phyloP scores from a whole-genome alignment of 768 basidiomycete species.

The Leccinum broughii region DNA sequence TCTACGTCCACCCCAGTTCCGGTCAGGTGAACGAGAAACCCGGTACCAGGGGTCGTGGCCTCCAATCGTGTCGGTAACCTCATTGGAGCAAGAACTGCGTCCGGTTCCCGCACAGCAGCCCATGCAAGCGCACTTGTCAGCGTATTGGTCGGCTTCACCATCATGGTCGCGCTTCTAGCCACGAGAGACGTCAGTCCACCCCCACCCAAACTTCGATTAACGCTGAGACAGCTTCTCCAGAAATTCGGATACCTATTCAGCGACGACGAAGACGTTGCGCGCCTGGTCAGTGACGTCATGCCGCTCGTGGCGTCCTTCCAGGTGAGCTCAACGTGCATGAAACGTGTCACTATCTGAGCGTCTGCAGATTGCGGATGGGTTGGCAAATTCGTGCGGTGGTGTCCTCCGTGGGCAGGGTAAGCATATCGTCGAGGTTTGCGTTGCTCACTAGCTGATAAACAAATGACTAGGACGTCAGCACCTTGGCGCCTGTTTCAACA shows the following conservation, averaged over 20 bases:
- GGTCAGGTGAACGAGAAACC: background rate
- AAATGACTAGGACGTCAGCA: slow-evolving; percentile 51
- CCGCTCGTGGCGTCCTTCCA: slow-evolving; percentile 58
- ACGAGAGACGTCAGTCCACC: slow-evolving; percentile 51
- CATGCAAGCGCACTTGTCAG: slow-evolving; percentile 67
- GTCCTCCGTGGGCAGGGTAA: slow-evolving; percentile 49
- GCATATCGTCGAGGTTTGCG: background rate
- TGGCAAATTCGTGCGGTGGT: slow-evolving; percentile 52
- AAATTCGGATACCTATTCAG: slow-evolving; percentile 70
- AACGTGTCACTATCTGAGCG: background rate
- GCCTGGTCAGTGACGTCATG: slow-evolving; percentile 50
- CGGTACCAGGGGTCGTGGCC: slow-evolving; percentile 57
- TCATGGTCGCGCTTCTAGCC: slow-evolving; percentile 61
- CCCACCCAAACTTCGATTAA: background rate
- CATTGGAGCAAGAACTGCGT: slow-evolving; percentile 57
- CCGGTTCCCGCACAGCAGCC: slow-evolving; percentile 55
- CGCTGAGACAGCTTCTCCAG: slow-evolving; percentile 24
- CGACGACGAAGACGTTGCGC: slow-evolving; percentile 55
- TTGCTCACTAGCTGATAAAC: slow-evolving; percentile 5
- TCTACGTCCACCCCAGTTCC: background rate
- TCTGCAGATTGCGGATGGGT: slow-evolving; percentile 47
- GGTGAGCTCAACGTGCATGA: slow-evolving; percentile 23
- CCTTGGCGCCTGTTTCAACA: slow-evolving; percentile 72
- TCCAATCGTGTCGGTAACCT: slow-evolving; percentile 74
- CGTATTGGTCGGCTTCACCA: slow-evolving; percentile 53